Conservation (phyloP, 768 basidiomycete genomes). For the Boletus speciosus region DNA sequence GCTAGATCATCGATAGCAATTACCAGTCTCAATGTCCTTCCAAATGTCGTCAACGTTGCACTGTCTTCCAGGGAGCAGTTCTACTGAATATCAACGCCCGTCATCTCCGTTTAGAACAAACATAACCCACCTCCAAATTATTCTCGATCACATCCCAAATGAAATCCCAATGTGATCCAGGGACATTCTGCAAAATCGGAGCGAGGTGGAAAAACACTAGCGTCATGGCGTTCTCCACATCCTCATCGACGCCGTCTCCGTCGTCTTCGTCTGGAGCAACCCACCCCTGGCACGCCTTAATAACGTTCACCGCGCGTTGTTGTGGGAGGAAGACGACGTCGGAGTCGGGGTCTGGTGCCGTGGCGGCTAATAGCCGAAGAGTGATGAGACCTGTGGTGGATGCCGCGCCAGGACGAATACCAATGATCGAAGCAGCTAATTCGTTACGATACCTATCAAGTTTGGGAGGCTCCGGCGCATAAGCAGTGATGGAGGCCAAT, state of each 20-base stretch:
- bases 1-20: conserved; percentile 66
- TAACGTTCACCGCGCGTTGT: conserved; percentile 78
- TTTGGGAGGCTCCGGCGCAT: conserved; percentile 64
- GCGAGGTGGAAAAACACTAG: conserved; percentile 70
- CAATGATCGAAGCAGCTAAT: conserved; percentile 75
- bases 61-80: conserved; percentile 57
- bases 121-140: conserved; percentile 70
- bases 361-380: conserved; percentile 64
- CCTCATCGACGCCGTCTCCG: conserved; percentile 66
- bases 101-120: neutral
- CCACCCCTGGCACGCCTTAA: conserved; percentile 87
- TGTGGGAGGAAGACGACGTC: conserved; percentile 83
- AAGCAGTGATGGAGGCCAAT: conserved; percentile 53
- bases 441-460: conserved; percentile 87
- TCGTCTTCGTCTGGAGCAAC: conserved; percentile 50
- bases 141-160: conserved; percentile 87
- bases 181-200: conserved; percentile 83
- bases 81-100: conserved; percentile 37
- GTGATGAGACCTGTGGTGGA: conserved; percentile 65
- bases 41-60: conserved; percentile 57
- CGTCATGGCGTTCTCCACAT: conserved; percentile 75
- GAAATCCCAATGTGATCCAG: conserved; percentile 90
- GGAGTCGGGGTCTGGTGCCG: conserved; percentile 75
- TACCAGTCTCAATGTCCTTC: conserved; percentile 67
- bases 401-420: conserved; percentile 59